Evolutionary conservation across 108 stramenopile species (phyloP), one percentile per base, ranked within the genome.

Genomic region (Pseudonitzschia pungens): DNA sequence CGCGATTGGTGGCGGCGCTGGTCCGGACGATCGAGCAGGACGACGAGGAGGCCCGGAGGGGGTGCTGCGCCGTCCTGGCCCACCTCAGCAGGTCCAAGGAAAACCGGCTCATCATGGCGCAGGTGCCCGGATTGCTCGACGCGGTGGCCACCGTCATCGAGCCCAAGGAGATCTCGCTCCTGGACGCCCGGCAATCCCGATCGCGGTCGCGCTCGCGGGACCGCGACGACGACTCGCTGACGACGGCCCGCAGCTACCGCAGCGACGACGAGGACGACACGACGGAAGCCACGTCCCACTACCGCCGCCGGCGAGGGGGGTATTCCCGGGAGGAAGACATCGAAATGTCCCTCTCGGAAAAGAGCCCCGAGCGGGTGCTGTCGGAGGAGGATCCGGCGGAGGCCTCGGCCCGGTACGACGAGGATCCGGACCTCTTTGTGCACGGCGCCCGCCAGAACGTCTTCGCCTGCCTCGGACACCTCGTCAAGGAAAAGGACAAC

Each of bases 401-500:
- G 28, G 64, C 55, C 22, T 74, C 77, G 14, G 42, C 54, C 1
- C 72, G 80, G 42, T 90, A 88, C 68, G 89, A 90, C 70, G 67
- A 78, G n/a, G 86, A 86, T 67, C 84, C 85, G 1, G 83, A 86
- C 58, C 55, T 75, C 41, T 81, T 76, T 56, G 56, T 87, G 42
- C 86, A 86, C 60, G 84, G 77, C 15, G 75, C 89, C 5, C 85
- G 88, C 11, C 68, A 82, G 52, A 88, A 86, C 58, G 74, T 82
- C 14, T 91, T 93, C 81, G 92, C 89, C 28, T 64, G 82, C 31
- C 76, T 89, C 2, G 68, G 76, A 22, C 84, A 89, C 67, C 69
- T 93, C 59, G 81, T 85, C 41, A 93, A 93, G 77, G 87, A 86
- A 68, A 86, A 88, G 63, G 92, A 93, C 53, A 93, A 89, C 79